phyloP scores from a whole-genome alignment of 1,284 basidiomycete species.

The Abortiporus biennis region DNA sequence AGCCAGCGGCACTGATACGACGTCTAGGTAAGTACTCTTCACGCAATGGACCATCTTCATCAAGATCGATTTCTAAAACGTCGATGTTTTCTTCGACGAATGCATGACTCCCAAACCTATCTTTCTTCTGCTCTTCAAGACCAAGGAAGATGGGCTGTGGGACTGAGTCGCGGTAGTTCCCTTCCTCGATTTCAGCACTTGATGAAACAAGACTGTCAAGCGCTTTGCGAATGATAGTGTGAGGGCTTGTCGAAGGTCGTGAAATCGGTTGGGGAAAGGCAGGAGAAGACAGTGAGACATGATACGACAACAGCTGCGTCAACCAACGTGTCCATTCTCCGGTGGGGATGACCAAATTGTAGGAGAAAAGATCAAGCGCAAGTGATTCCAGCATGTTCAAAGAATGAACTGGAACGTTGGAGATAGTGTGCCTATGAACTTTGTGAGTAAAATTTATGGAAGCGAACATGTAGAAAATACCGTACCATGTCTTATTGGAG shows the following conservation, averaged over 20 bases:
- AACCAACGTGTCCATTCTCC: slow-evolving; percentile 68
- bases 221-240: slow-evolving; percentile 58
- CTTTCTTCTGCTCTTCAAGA: slow-evolving; percentile 51
- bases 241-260: slow-evolving; percentile 64
- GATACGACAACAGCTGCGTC: slow-evolving; percentile 53
- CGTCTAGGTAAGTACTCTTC: slow-evolving; percentile 75
- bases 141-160: slow-evolving; percentile 66
- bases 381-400: slow-evolving; percentile 68
- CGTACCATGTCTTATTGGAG: slow-evolving; percentile 88
- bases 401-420: slow-evolving; percentile 60
- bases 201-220: slow-evolving; percentile 62
- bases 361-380: slow-evolving; percentile 60
- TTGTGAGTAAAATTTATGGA: slow-evolving; percentile 1
- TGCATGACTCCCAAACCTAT: slow-evolving; percentile 27
- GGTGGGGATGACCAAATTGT: slow-evolving; percentile 62
- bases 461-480: slow-evolving; percentile 8
- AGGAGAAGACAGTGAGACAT: slow-evolving; percentile 52
- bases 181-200: slow-evolving; percentile 14
- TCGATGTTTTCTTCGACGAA: slow-evolving; percentile 32
- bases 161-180: slow-evolving; percentile 16
- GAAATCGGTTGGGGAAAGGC: slow-evolving; percentile 69
- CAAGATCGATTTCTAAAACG: slow-evolving; percentile 65
- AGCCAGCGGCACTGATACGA: slow-evolving; percentile 37
- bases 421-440: slow-evolving; percentile 64
- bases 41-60: slow-evolving; percentile 73